Base-by-base conservation (phyloP, 371 early-diverging fungal genomes). In the Mortierella sp. region DNA sequence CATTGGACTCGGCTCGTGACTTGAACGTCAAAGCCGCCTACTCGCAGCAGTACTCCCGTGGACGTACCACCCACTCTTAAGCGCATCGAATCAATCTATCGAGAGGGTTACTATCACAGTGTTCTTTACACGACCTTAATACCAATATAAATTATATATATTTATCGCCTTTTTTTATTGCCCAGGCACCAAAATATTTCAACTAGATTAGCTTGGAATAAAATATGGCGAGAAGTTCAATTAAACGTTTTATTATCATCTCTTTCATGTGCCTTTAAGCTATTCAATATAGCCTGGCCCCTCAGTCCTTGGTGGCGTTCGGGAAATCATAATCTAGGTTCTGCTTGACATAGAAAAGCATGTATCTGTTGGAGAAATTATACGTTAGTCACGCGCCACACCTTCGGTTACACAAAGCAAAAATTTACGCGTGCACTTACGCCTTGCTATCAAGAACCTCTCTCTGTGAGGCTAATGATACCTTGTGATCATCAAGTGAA, bases 331-430 rank as follows among this genome's bases (percentile, higher is more conserved):
- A 94, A 58, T 94, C 93, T 22, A 93, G 83, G 8, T 87, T 85
- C 6, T 90, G 85, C 68, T 93, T 91, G 59, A 95, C 89, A 64
- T 96, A 97, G 83, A 96, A 96, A 68, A 95, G 93, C 96, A 97
- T 97, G 75, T 96, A 97, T 12, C 94, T 93, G 24, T 55, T 28
- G 28, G 55, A 26, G 1, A 35, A n/a, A 54, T 54, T 20, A 24
- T 8, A 18, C 0, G 10, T 57, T 28, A 57, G 2, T 6, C 16
- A 9, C 26, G 16, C 58, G 1, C 28, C 24, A 28, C 12, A 26
- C 12, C n/a, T 14, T 26, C 10, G 5, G 30, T 12, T 24, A 57
- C 20, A 57, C 30, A n/a, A n/a, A 20, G 22, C 14, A 51, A n/a
- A n/a, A n/a, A 18, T 5, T 39, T 5, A 24, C 30, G 24, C 52